Percentiles rank a stretch among this genome's conserved stretches.
These are phyloP conservation scores for Cytospora chrysosperma DNA, from an alignment of 2,329 filamentous ascomycete species.

Conservation along the genomic window DNA sequence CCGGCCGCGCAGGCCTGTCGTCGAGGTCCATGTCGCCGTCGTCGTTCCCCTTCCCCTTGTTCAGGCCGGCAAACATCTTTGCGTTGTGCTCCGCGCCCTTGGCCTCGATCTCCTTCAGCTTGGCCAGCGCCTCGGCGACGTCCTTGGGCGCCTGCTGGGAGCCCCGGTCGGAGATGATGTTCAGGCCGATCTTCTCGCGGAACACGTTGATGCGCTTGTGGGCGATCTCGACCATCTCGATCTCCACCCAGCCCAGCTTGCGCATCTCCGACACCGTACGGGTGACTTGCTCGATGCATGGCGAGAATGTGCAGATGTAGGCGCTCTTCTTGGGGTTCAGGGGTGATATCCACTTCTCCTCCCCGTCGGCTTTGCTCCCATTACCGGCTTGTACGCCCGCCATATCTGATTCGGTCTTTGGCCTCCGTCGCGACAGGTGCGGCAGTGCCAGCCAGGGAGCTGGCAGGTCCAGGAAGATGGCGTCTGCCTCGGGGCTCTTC, in stretches of 20 bases:
- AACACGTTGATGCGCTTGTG: slow-evolving; percentile 78
- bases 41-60: slow-evolving; percentile 31
- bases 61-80: slow-evolving; percentile 33
- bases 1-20: slow-evolving; percentile 21
- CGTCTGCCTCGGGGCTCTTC: slow-evolving; percentile 62
- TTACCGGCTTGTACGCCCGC: slow-evolving; percentile 24
- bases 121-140: slow-evolving; percentile 75
- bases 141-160: slow-evolving; percentile 68
- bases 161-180: slow-evolving; percentile 63
- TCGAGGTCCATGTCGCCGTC: slow-evolving; percentile 28
- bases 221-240: slow-evolving; percentile 87
- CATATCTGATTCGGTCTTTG: slow-evolving; percentile 29
- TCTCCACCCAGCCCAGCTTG: slow-evolving; percentile 81
- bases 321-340: slow-evolving; percentile 71
- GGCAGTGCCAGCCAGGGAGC: slow-evolving; percentile 78
- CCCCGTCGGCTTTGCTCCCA: not conserved
- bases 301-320: slow-evolving; percentile 90
- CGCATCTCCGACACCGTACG: slow-evolving; percentile 80
- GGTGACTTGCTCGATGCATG: slow-evolving; percentile 94
- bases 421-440: slow-evolving; percentile 63
- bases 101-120: slow-evolving; percentile 71
- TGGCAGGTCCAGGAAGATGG: slow-evolving; percentile 77
- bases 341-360: slow-evolving; percentile 51
- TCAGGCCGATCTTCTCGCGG: slow-evolving; percentile 75
- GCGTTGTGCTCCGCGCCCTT: slow-evolving; percentile 60